Evolutionary conservation across 805 yeast species (phyloP), one percentile per base, ranked within the genome.

Genomic region (Zygosaccharomyces bailii): DNA sequence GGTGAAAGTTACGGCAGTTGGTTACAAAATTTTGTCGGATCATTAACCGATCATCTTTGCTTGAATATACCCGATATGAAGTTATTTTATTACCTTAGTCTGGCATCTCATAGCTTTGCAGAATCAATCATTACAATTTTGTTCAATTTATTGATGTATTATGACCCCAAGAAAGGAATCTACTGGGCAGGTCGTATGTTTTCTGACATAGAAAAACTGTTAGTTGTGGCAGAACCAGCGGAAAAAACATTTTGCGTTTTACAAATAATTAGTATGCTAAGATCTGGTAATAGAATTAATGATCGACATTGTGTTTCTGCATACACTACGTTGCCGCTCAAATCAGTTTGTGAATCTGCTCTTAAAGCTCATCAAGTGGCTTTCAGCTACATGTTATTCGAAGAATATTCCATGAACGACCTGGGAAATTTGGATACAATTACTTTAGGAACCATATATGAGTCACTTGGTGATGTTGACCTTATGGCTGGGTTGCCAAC

Each of bases 401-500:
- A 73, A 43, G 69, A 66, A 34, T 35, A 55, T 5, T 35, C 34
- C 29, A 45, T 50, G 48, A 20, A 25, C n/a, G 6, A 34, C 14
- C n/a, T 9, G 36, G 29, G 16, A 13, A 45, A 23, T 1, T 16
- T 44, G 4, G 59, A 55, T 11, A 40, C 52, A 2, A 13, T 20
- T 2, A 34, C 43, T 3, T 39, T 70, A 9, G 25, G 63, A 3
- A 34, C 45, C 0, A 67, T 84, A 1, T 86, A 82, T 58, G 66
- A 69, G 4, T 57, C 71, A 0, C 67, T 88, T 2, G 79, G 75
- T 39, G 88, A 84, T 45, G 66, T 70, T 2, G 96, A 88, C 58
- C 62, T 86, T 31, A 58, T 76, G 4, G 72, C 73, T 51, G 95
- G 95, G 0, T 61, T 86, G 7, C 87, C 90, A 0, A 73, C 75